Evolutionary conservation across 116 monocot genomes (phyloP), one percentile per base, ranked within the genome.

Genomic region (Iris pallida): DNA sequence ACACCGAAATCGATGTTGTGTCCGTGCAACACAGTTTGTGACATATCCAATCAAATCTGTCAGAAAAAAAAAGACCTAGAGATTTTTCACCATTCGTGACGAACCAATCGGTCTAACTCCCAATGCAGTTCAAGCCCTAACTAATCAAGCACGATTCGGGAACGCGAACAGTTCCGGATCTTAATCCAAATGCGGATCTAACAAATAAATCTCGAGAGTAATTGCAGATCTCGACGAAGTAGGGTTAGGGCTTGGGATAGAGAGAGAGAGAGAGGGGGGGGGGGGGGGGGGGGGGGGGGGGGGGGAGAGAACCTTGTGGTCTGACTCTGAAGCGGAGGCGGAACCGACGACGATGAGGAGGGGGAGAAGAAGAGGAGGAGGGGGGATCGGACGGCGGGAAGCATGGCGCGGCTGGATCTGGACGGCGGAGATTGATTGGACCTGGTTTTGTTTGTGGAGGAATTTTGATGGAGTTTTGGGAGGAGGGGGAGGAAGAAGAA

Each of bases 271-370:
- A n/a, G n/a, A n/a, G n/a, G n/a, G n/a, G n/a, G n/a, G n/a, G n/a
- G n/a, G n/a, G n/a, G n/a, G n/a, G n/a, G n/a, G n/a, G n/a, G n/a
- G n/a, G n/a, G n/a, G n/a, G n/a, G n/a, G n/a, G n/a, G n/a, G n/a
- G n/a, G n/a, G n/a, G n/a, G n/a, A 66, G 51, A 66, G 20, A 59
- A 90, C 90, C 90, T 83, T 83, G 78, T 86, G 90, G 65, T 90
- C 90, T 63, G 81, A 78, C 76, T 90, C 90, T 57, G 83, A 75
- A 42, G 86, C 89, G 63, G 65, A 63, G 56, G 80, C 65, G 40
- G 45, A 12, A 48, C 64, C 17, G 64, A 51, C 46, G 64, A 51
- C 49, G 79, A 73, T 9, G 68, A 68, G 17, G 66, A 81, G 45
- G 59, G 80, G 20, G 65, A 71, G 53, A 60, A 71, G 53, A 55